phyloP scores from a whole-genome alignment of 225 moss, liverwort and hornwort genomes.

The Lunularia cruciata region DNA sequence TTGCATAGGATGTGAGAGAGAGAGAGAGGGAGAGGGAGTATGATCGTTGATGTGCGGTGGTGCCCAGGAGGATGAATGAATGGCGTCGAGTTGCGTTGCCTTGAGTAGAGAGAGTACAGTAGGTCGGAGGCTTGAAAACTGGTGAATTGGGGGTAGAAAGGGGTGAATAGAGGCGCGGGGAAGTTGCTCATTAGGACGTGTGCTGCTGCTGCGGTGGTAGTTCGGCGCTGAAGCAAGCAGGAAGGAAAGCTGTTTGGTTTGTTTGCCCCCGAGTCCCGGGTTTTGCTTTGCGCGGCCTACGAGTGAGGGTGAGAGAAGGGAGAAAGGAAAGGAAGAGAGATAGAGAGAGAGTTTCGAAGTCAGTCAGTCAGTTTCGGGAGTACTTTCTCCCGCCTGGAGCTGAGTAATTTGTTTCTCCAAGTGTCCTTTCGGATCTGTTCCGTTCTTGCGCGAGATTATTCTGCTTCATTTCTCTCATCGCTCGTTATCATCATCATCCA shows the following conservation, averaged over 20 bases:
- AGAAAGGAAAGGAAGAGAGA: too few species aligned
- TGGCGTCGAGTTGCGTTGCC: background rate
- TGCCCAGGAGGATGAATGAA: constrained; percentile 6
- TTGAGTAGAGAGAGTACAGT: too few species aligned
- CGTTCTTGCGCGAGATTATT: constrained; percentile 11
- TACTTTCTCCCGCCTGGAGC: background rate
- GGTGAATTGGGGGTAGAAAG: background rate
- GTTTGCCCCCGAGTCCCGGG: too few species aligned
- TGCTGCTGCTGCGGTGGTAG: background rate
- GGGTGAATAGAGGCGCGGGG: constrained; percentile 8
- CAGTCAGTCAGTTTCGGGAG: background rate
- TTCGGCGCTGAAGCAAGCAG: constrained; percentile 20
- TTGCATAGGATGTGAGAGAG: background rate
- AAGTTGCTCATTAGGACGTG: background rate
- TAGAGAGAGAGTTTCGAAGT: too few species aligned
- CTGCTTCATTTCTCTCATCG: background rate
- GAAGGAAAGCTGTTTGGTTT: too few species aligned
- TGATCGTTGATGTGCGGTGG: background rate
- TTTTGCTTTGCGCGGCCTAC: background rate
- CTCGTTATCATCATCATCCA: background rate
- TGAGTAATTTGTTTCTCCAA: background rate
- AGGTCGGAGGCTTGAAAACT: constrained; percentile 2
- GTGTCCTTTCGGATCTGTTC: constrained; percentile 52
- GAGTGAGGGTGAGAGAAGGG: too few species aligned
- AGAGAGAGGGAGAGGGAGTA: background rate